Evolutionary conservation across 441 rosid genomes (phyloP), one percentile per base, ranked within the genome.

Genomic region (Croton setiger): DNA sequence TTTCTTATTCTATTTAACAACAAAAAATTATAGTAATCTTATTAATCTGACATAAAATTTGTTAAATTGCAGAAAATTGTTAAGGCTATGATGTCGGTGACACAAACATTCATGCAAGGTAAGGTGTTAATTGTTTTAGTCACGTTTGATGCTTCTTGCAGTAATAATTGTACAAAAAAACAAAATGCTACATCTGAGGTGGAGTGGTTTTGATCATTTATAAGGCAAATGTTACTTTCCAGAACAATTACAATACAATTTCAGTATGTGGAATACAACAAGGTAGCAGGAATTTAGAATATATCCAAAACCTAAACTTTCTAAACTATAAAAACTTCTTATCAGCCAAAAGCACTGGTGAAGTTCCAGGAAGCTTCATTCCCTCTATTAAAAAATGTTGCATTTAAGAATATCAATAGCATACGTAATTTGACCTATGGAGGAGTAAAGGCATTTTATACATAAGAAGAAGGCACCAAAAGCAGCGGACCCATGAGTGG

Each of bases 311-410:
- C 9, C 65, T 33, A 52, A 45, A 9, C 18, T 8, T 51, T 20
- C 18, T 45, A 39, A 39, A 39, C 7, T 49, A 31, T 43, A 20
- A 20, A 21, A 20, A 27, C 52, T 36, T 63, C 48, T 27, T 20
- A 52, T 59, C 35, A 52, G 66, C 43, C 55, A 49, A 70, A 61
- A 64, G 17, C 65, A 47, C 49, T 2, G 27, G 35, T 63, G 49
- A 57, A 56, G 48, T 76, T 74, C 84, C 64, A 43, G 58, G 84
- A 71, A 80, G 59, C 72, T 69, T 75, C 74, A 49, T 76, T 69
- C 47, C 9, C 55, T 31, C 4, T 21, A 43, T n/a, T 8, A 12
- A 41, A 18, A 59, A 58, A 54, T 54, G 45, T 17, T 12, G 20
- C 20, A 53, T 47, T 70, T 49, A 61, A 67, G 57, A 69, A 61